Evolutionary conservation across 306 rosid species (phyloP), one percentile per base, ranked within the genome.

Genomic region (Prunus mongolica): DNA sequence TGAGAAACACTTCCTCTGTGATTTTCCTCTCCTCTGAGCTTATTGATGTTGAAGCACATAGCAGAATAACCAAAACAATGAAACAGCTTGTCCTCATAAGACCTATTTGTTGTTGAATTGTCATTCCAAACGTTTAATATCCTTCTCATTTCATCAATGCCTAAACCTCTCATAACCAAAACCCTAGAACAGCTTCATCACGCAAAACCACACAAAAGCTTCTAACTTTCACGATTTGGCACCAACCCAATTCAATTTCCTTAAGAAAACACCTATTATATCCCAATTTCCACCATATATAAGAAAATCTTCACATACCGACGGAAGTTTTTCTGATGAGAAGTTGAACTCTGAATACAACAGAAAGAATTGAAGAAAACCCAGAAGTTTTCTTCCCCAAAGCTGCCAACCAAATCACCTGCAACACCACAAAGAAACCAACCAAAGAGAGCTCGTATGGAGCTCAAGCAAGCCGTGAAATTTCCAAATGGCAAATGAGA

Each of bases 131-230:
- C 82, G 73, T 80, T 79, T 77, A 77, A 65, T 76, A 70, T 81
- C 73, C 84, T 85, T 86, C 56, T 70, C 88, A 82, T 86, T 82
- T 83, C 91, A 89, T 77, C 83, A 81, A 85, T 52, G 54, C 71
- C 78, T 49, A 81, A 82, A 73, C 81, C 87, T 65, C 65, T 84
- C 64, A 82, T 68, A 81, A 79, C 63, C 73, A 80, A 50, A 83
- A 82, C 80, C 83, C 87, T 84, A 77, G 69, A 87, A 79, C 76
- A 56, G 38, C 76, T 65, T 75, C 80, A 69, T 61, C 82, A 74
- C 71, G 77, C 71, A 83, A 76, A 75, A 65, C 67, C 74, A 73
- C 15, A 64, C 72, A 63, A 80, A 82, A 82, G 54, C 63, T 77
- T 54, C 71, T 71, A 45, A 77, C 73, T 79, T 76, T 66, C 82